These are phyloP conservation scores for Acorus calamus DNA, from an alignment of 106 monocot species.

Conservation along the genomic window DNA sequence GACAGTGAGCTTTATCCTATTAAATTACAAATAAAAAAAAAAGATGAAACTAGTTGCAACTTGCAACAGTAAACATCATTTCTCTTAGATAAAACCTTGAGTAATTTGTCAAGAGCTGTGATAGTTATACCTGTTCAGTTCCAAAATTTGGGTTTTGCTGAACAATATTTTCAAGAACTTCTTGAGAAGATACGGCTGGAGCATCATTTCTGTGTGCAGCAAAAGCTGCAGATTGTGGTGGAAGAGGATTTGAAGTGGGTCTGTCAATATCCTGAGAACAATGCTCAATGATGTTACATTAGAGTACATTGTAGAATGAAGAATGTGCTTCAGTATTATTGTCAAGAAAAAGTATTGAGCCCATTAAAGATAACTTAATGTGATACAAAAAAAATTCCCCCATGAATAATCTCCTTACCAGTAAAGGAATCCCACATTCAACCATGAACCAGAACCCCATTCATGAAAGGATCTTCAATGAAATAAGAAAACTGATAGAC, in stretches of 20 bases:
- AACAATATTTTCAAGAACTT: conserved; percentile 60
- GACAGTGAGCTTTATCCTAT: conserved; percentile 97
- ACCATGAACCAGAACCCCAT: too few relatives aligned
- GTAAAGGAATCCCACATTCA: too few relatives aligned
- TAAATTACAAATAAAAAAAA: conserved; percentile 5
- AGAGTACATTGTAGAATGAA: too few relatives aligned
- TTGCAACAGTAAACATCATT: not conserved
- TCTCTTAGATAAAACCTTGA: not conserved
- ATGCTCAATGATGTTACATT: too few relatives aligned
- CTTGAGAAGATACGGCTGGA: conserved; percentile 40
- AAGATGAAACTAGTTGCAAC: not conserved
- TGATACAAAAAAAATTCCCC: too few relatives aligned
- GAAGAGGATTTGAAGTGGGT: conserved; percentile 91
- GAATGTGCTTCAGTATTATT: too few relatives aligned
- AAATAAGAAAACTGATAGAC: too few relatives aligned
- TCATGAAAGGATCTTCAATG: too few relatives aligned
- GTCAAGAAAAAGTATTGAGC: too few relatives aligned
- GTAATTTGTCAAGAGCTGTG: not conserved
- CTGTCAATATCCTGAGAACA: conserved; percentile 62
- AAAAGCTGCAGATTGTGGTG: conserved; percentile 70
- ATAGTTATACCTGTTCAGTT: conserved; percentile 66
- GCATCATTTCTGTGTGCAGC: conserved; percentile 22
- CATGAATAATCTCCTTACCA: too few relatives aligned
- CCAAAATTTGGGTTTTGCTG: conserved; percentile 95
- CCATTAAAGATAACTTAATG: too few relatives aligned